Conservation (phyloP, 1,284 basidiomycete species). For the Spongiforma sp. region DNA sequence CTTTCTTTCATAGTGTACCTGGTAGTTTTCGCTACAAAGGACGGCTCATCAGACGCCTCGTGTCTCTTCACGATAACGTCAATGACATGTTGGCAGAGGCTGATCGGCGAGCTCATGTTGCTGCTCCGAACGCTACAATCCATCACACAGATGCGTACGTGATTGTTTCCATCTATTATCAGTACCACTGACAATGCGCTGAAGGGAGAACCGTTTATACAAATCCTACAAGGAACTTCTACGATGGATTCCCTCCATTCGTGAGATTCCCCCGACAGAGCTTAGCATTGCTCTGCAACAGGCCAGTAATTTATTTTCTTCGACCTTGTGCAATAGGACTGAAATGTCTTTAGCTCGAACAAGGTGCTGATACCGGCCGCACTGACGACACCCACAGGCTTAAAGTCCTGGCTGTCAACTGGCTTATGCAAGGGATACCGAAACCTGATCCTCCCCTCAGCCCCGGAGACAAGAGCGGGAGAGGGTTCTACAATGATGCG, state of each 20-base stretch:
- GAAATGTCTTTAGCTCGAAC: neutral
- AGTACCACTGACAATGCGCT: neutral
- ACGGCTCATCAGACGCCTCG: neutral
- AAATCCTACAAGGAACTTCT: neutral
- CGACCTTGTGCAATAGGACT: neutral
- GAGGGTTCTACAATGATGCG: neutral
- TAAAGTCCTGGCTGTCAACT: neutral
- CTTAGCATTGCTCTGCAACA: neutral
- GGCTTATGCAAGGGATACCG: constrained; percentile 3
- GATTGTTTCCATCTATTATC: neutral
- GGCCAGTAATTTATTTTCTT: neutral
- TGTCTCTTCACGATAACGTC: neutral
- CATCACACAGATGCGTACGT: neutral
- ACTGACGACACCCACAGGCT: constrained; percentile 1
- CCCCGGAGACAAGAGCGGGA: neutral
- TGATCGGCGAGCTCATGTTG: neutral
- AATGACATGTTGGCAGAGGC: constrained; percentile 3
- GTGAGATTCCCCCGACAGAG: neutral
- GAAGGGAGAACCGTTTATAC: neutral
- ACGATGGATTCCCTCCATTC: neutral
- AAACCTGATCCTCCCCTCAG: constrained; percentile 1
- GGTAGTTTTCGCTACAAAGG: neutral
- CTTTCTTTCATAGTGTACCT: neutral
- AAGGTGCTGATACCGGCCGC: neutral
- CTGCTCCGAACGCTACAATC: neutral